These are phyloP conservation scores for Tricholoma sp. DNA, from an alignment of 768 basidiomycete genomes.

Conservation along the genomic window DNA sequence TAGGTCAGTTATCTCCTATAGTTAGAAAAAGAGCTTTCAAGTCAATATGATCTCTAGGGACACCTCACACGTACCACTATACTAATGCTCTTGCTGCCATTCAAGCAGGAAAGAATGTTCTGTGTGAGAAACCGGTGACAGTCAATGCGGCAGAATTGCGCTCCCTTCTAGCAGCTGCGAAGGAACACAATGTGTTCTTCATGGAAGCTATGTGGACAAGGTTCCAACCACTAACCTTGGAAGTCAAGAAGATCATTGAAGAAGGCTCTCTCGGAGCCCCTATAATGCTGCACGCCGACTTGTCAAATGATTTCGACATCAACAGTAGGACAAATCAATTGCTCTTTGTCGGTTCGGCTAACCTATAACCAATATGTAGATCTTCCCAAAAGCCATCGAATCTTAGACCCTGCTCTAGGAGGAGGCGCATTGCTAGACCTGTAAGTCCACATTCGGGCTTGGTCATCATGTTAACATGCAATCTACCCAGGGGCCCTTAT, in stretches of 20 bases:
- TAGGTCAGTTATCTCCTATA: conserved; percentile 37
- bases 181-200: conserved; percentile 76
- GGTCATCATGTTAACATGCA: conserved; percentile 1
- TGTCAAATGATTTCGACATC: conserved; percentile 66
- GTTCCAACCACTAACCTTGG: conserved; percentile 65
- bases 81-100: conserved; percentile 71
- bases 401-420: conserved; percentile 73
- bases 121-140: conserved; percentile 89
- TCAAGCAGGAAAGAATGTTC: conserved; percentile 75
- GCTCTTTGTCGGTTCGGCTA: neutral
- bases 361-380: conserved; percentile 31
- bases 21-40: neutral
- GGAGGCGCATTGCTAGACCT: conserved; percentile 84
- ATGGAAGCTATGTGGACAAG: conserved; percentile 94
- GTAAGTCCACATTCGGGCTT: conserved; percentile 34
- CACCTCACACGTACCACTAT: conserved; percentile 85
- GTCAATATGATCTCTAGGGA: conserved; percentile 37
- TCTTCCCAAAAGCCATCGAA: conserved; percentile 63
- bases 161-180: conserved; percentile 69
- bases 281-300: conserved; percentile 66
- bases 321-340: conserved; percentile 41
- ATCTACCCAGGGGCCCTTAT: conserved; percentile 63
- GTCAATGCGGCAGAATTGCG: conserved; percentile 70
- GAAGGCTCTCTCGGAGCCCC: conserved; percentile 63
- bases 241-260: conserved; percentile 60